A percentile compares a stretch with the other conserved stretches of the same genome.
Conservation (phyloP, 2,329 filamentous ascomycete genomes). For the Fusarium kyushuense region DNA sequence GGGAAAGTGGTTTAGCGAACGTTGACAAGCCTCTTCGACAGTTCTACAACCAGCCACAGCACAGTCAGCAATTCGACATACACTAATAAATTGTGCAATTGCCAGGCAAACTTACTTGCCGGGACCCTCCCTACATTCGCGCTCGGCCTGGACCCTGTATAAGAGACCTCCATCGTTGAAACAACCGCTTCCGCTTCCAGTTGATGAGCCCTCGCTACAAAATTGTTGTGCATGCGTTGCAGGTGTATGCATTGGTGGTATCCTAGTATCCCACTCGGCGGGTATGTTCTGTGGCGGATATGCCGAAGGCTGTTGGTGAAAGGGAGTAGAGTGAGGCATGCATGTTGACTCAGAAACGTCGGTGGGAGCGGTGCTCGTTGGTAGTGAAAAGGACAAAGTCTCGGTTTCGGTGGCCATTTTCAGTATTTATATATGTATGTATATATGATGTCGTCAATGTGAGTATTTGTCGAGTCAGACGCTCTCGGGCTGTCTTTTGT, state of each 20-base stretch:
- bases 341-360: constrained; percentile 49
- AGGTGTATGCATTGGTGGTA: constrained; percentile 31
- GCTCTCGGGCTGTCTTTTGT: constrained; percentile 21
- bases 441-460: constrained; percentile 4
- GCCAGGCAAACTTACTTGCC: constrained; percentile 41
- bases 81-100: neutral
- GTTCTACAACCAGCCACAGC: constrained; percentile 40
- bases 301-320: constrained; percentile 29
- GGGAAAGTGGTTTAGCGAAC: constrained; percentile 56
- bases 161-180: constrained; percentile 47
- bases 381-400: constrained; percentile 50
- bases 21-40: constrained; percentile 55
- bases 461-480: constrained; percentile 13
- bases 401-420: constrained; percentile 53
- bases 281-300: constrained; percentile 29
- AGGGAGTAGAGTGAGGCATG: constrained; percentile 37
- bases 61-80: constrained; percentile 38
- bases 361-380: constrained; percentile 51
- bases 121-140: constrained; percentile 45
- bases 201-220: constrained; percentile 11
- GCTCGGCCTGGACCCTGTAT: constrained; percentile 46
- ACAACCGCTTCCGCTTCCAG: constrained; percentile 35
- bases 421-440: neutral
- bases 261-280: constrained; percentile 51
- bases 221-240: constrained; percentile 29